These are phyloP conservation scores for Cercospora citrullina DNA, from an alignment of 2,329 filamentous ascomycete genomes.

Conservation along the genomic window DNA sequence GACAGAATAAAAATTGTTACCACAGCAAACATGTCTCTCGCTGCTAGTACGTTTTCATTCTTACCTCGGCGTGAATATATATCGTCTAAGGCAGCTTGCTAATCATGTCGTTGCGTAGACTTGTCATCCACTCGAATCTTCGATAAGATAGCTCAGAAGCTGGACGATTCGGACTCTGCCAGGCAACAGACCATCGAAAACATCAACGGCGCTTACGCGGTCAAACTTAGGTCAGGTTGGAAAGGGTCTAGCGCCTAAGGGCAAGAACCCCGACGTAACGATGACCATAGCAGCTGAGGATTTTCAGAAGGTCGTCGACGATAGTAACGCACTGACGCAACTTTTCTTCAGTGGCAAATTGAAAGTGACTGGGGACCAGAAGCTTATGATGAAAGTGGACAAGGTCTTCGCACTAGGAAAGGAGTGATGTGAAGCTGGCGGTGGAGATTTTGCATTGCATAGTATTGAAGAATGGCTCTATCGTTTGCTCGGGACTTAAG, in stretches of 20 bases:
- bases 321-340: background rate
- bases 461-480: too few relatives aligned
- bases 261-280: background rate
- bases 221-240: background rate
- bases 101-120: background rate
- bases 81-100: background rate
- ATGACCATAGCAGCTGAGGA: background rate
- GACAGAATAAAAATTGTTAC: too few relatives aligned
- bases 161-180: background rate
- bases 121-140: background rate
- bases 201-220: background rate
- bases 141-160: background rate
- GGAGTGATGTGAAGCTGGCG: background rate
- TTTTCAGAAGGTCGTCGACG: background rate
- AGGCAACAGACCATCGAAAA: background rate
- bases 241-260: background rate
- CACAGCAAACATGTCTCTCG: background rate
- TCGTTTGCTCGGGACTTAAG: too few relatives aligned
- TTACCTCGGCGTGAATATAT: too few relatives aligned
- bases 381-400: background rate
- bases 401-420: background rate
- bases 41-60: background rate
- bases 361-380: background rate
- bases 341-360: background rate
- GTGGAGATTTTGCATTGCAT: too few relatives aligned